Evolutionary conservation across 2,329 filamentous ascomycete species (phyloP).

Genomic region (Xylariaceae sp.): DNA sequence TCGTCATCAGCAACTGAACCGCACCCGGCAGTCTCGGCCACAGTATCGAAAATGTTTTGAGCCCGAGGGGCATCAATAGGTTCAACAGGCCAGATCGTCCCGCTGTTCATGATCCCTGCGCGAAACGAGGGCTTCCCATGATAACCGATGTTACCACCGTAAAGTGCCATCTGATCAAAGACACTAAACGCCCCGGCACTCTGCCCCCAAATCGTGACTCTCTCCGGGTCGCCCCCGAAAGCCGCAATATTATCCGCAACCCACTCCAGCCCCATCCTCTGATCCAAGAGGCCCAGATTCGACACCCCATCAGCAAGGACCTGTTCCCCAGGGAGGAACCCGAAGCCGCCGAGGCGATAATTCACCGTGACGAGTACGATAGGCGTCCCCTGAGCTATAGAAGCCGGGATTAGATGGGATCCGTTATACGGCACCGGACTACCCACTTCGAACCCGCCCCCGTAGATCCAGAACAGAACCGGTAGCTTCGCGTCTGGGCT

Average conservation of each 20-base stretch:
- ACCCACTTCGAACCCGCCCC: constrained; percentile 45
- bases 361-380: constrained; percentile 63
- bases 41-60: constrained; percentile 49
- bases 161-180: constrained; percentile 58
- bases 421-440: constrained; percentile 37
- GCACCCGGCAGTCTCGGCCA: constrained; percentile 52
- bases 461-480: constrained; percentile 56
- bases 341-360: constrained; percentile 61
- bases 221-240: constrained; percentile 63
- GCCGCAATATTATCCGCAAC: constrained; percentile 59
- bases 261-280: constrained; percentile 59
- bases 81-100: constrained; percentile 46
- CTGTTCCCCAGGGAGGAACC: constrained; percentile 56
- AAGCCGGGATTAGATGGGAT: constrained; percentile 30
- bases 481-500: constrained; percentile 43
- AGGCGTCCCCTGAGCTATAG: constrained; percentile 45
- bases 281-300: constrained; percentile 59
- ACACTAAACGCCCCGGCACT: constrained; percentile 57
- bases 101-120: constrained; percentile 62
- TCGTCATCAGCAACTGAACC: constrained; percentile 34
- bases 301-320: constrained; percentile 48
- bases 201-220: constrained; percentile 64
- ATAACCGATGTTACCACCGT: constrained; percentile 59
- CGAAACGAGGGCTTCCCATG: constrained; percentile 62
- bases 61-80: constrained; percentile 47